Percentiles rank a stretch among this genome's conserved stretches.
These are phyloP conservation scores for Choiromyces venosus DNA, from an alignment of 495 filamentous ascomycete species.

Conservation along the genomic window DNA sequence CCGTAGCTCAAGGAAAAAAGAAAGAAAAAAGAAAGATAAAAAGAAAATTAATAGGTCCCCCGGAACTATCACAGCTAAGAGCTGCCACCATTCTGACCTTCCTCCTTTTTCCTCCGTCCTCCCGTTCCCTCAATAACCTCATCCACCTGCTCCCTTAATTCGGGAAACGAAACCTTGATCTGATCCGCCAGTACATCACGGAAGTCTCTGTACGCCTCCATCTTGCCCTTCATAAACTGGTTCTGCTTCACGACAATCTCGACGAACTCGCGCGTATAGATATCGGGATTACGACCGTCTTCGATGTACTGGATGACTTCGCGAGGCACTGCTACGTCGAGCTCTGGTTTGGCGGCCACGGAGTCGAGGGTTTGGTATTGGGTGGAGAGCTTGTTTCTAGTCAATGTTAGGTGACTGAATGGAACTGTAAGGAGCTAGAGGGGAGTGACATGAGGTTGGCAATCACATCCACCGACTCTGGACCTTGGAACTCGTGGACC, in stretches of 20 bases:
- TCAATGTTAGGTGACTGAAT: constrained; percentile 43
- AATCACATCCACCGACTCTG: constrained; percentile 49
- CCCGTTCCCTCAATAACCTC: constrained; percentile 54
- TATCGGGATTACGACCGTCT: constrained; percentile 87
- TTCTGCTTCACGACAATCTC: constrained; percentile 80
- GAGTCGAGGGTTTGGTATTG: constrained; percentile 49
- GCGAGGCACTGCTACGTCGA: constrained; percentile 57
- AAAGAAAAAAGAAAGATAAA: neutral
- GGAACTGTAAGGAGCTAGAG: constrained; percentile 11
- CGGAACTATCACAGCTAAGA: neutral
- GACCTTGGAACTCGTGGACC: constrained; percentile 64
- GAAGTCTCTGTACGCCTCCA: constrained; percentile 71
- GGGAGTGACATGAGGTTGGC: constrained; percentile 46
- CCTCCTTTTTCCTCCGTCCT: constrained; percentile 28
- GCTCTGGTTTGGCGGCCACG: constrained; percentile 48
- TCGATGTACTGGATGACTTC: constrained; percentile 93
- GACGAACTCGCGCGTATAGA: constrained; percentile 96
- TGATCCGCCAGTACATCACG: constrained; percentile 74
- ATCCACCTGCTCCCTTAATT: constrained; percentile 64
- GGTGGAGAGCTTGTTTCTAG: constrained; percentile 44
- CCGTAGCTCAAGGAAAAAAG: neutral
- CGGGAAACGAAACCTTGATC: constrained; percentile 72
- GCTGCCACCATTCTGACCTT: constrained; percentile 21
- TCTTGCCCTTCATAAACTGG: constrained; percentile 77
- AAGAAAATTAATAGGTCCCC: neutral